Evolutionary conservation across 805 yeast genomes (phyloP).

Genomic region (Kazachstania kunashirensis): DNA sequence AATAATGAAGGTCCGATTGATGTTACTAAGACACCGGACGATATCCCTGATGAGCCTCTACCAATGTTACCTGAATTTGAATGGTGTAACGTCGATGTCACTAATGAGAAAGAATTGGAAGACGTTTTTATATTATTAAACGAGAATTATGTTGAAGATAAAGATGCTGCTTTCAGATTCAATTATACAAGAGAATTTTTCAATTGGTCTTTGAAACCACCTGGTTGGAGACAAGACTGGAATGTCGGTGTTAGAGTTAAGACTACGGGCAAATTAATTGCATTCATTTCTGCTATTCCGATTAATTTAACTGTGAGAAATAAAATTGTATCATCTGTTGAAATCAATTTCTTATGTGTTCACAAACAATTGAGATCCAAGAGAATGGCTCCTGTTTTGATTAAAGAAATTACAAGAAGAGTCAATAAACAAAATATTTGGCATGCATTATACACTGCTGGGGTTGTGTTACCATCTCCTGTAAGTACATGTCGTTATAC

Average conservation of each 20-base stretch:
- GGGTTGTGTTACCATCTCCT: slow-evolving; percentile 87
- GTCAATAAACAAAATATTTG: slow-evolving; percentile 77
- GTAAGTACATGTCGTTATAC: slow-evolving; percentile 79
- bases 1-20: slow-evolving; percentile 78
- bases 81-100: slow-evolving; percentile 74
- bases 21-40: slow-evolving; percentile 50
- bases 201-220: slow-evolving; percentile 88
- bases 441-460: slow-evolving; percentile 96
- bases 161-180: slow-evolving; percentile 84
- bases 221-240: slow-evolving; percentile 88
- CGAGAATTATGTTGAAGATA: slow-evolving; percentile 91
- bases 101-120: slow-evolving; percentile 44
- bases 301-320: slow-evolving; percentile 52
- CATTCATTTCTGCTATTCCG: slow-evolving; percentile 89
- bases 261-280: slow-evolving; percentile 67
- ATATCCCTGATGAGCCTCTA: slow-evolving; percentile 61
- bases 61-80: slow-evolving; percentile 73
- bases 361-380: slow-evolving; percentile 92
- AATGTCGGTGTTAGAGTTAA: slow-evolving; percentile 87
- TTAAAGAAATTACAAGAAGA: slow-evolving; percentile 88
- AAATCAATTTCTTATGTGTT: slow-evolving; percentile 87
- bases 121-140: slow-evolving; percentile 74
- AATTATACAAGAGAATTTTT: slow-evolving; percentile 76
- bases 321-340: slow-evolving; percentile 54
- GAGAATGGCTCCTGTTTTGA: slow-evolving; percentile 86